A percentile compares a stretch with the other conserved stretches of the same genome.
Evolutionary conservation across 2,329 filamentous ascomycete genomes (phyloP).

Genomic region (Neofusicoccum laricinum): DNA sequence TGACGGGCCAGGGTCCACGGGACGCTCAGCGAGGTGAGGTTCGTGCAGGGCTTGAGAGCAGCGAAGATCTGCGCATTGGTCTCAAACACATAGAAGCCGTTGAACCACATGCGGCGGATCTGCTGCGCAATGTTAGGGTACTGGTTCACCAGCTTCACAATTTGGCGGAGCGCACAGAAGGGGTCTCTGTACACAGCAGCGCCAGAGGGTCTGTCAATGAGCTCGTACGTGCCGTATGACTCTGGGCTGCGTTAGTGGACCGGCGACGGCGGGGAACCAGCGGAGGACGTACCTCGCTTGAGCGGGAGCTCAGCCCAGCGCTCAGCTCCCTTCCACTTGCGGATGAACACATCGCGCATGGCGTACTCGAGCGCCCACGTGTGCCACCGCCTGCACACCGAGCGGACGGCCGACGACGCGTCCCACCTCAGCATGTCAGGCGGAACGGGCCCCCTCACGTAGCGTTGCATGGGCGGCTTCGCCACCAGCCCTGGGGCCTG

Average conservation of each 20-base stretch:
- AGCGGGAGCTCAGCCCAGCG: conserved; percentile 50
- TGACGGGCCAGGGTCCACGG: conserved; percentile 55
- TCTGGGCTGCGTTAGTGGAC: conserved; percentile 21
- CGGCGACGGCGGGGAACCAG: not conserved
- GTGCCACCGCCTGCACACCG: conserved; percentile 52
- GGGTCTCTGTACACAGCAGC: conserved; percentile 50
- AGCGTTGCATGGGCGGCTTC: conserved; percentile 45
- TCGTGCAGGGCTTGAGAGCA: conserved; percentile 46
- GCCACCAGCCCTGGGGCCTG: conserved; percentile 48
- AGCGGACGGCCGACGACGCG: conserved; percentile 46
- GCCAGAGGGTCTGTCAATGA: conserved; percentile 46
- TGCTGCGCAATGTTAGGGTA: conserved; percentile 46
- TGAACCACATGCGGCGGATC: conserved; percentile 54
- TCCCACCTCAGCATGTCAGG: conserved; percentile 53
- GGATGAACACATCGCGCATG: conserved; percentile 51
- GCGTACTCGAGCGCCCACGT: conserved; percentile 53
- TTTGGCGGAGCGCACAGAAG: conserved; percentile 48
- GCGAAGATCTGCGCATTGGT: conserved; percentile 50
- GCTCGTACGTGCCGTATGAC: conserved; percentile 47
- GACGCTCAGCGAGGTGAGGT: conserved; percentile 48
- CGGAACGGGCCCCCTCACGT: conserved; percentile 51
- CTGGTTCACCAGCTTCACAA: conserved; percentile 44
- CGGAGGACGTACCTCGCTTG: conserved; percentile 28
- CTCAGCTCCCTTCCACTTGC: conserved; percentile 52
- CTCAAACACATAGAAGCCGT: conserved; percentile 52